These are phyloP conservation scores for Narthecium ossifragum DNA, from an alignment of 106 monocot species.

Conservation along the genomic window DNA sequence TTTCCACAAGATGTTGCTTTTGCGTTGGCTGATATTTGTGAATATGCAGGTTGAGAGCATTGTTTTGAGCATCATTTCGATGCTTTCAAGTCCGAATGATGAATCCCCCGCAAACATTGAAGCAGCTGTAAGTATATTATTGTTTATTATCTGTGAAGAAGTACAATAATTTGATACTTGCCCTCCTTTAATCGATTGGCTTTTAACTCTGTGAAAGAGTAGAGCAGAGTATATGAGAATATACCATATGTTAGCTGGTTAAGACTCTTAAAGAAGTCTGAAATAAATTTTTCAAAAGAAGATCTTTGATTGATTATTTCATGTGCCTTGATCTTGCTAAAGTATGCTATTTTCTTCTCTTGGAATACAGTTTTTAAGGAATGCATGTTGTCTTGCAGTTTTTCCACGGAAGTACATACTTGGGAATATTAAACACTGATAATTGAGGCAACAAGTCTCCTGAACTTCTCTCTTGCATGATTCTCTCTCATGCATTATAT, in stretches of 20 bases:
- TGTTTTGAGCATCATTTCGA: constrained; percentile 78
- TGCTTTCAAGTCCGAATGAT: constrained; percentile 87
- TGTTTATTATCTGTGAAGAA: no score
- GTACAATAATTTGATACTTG: not conserved
- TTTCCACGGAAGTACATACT: no score
- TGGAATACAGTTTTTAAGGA: no score
- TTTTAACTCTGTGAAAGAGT: no score
- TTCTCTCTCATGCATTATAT: no score
- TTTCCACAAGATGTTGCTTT: not conserved
- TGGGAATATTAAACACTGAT: no score
- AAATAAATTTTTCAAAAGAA: not conserved
- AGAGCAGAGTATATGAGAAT: not conserved
- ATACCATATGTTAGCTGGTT: not conserved
- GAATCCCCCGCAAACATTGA: constrained; percentile 83
- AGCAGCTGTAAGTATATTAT: constrained; percentile 63
- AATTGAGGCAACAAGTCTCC: no score
- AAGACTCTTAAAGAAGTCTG: not conserved
- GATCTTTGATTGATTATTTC: not conserved
- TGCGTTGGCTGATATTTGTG: not conserved
- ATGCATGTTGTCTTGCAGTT: no score
- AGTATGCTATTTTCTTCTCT: no score
- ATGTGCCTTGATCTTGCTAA: no score
- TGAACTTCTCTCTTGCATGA: no score
- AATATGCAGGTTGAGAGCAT: constrained; percentile 68
- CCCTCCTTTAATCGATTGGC: no score